Evolutionary conservation across 1,284 basidiomycete species (phyloP).

Genomic region (Cryptococcus sp.): DNA sequence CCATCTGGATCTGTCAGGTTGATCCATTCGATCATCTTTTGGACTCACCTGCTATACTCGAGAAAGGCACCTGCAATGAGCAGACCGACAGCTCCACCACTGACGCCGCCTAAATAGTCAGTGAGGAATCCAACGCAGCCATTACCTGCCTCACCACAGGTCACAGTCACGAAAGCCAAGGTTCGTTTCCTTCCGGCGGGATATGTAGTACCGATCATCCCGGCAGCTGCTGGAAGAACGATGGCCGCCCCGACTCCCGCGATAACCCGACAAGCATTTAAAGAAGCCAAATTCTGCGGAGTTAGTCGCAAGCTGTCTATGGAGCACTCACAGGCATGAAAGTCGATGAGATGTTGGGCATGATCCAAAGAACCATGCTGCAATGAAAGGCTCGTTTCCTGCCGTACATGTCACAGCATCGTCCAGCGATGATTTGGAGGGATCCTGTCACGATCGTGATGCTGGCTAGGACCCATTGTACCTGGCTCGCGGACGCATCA

Average conservation of each 20-base stretch:
- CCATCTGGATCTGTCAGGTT: slow-evolving; percentile 2
- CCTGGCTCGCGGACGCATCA: background rate
- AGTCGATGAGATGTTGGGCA: background rate
- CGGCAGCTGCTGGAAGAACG: slow-evolving; percentile 2
- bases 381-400: background rate
- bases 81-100: slow-evolving; percentile 8
- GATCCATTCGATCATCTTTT: no score
- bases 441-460: background rate
- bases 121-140: background rate
- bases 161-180: background rate
- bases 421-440: background rate
- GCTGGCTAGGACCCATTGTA: background rate
- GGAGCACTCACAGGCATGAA: background rate
- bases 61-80: slow-evolving; percentile 6
- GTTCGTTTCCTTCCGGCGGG: background rate
- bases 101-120: slow-evolving; percentile 2
- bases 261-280: slow-evolving; percentile 5
- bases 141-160: background rate
- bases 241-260: slow-evolving; percentile 5
- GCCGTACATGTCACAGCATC: background rate
- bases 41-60: slow-evolving; percentile 1
- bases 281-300: background rate
- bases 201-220: background rate
- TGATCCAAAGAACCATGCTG: background rate
- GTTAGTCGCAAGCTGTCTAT: background rate